Base-by-base conservation (phyloP, 495 filamentous ascomycete genomes). In the Lasiosphaeriaceae sp. region DNA sequence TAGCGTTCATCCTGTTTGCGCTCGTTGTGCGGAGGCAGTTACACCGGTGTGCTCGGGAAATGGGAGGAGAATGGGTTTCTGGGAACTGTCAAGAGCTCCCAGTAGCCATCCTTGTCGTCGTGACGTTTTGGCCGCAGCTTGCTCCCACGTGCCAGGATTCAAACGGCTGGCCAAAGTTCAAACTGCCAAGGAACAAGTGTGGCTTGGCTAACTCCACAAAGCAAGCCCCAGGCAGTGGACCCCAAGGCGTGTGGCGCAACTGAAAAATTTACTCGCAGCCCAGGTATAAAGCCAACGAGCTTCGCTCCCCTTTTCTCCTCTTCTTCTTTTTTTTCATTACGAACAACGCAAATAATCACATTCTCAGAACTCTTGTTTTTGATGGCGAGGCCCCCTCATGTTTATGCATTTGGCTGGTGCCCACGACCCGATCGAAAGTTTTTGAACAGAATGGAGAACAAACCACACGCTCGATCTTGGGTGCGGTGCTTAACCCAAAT, bases 311-410 rank as follows among this genome's bases (percentile, higher is more conserved):
- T 60, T 65, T 71, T 62, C 51, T 47, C 56, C 57, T 66, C 71
- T 60, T 58, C 55, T 58, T 55, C 65, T 69, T 63, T 70, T 62
- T 74, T 65, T 69, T 63, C 66, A 72, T 71, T 64, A 70, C 72
- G 70, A 77, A 81, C 77, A 81, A 80, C 77, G 77, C 78, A 78
- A 74, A 75, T 59, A 62, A 59, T 58, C 62, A 80, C 77, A 73
- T 80, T 77, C 75, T 74, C 71, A 73, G 69, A 75, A 74, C 62
- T 70, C 52, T 51, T 45, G 47, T 55, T 71, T 67, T 72, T 73
- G 71, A 65, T 72, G 68, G 39, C 66, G 74, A 79, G 77, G 77
- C 55, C 60, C 66, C 55, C 39, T 55, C 21, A 59, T 56, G 16
- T 37, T 50, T 44, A 7, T 47, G 60, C 39, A 52, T 58, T 60